Base-by-base conservation (phyloP, 208 protist genomes). In the Eutreptiella sp. region DNA sequence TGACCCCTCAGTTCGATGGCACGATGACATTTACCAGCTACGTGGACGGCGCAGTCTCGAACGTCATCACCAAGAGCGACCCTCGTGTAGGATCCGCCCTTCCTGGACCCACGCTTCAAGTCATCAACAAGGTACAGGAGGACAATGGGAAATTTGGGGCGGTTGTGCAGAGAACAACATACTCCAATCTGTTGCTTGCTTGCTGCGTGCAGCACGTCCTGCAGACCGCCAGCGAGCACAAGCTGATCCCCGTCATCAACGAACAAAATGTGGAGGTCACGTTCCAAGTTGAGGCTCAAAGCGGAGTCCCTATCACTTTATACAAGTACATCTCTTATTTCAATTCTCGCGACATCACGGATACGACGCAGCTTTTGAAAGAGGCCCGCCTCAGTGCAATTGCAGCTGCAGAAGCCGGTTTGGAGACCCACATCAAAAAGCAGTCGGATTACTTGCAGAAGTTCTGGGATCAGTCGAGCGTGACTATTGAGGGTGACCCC, bases 261-360 rank as follows among this genome's bases (percentile, higher is more conserved):
- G 50, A 31, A 57, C 50, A 57, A 57, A n/a, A n/a, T n/a, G n/a
- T n/a, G n/a, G n/a, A 57, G 50, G 33, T 57, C 50, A 42, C 36
- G n/a, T 53, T 57, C 50, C 19, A 11, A n/a, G 50, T 57, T 46
- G 9, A 57, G 31, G 9, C 7, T 9, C 11, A 14, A 14, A 48
- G 87, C 24, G 57, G 70, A 36, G 70, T 77, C 23, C 61, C 55
- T 24, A 59, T 92, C 34, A 77, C 84, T 43, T 60, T 92, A 14
- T 70, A 75, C 14, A 92, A 92, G 71, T 79, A 74, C 43, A 74
- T 89, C 28, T 79, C 76, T 24, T 83, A 83, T 66, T 79, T 88
- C 32, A 71, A n/a, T n/a, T 72, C 46, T 76, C 85, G 60, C 81
- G 86, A 34, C 80, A 88, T 50, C 78, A 76, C 0, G 46, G 72